phyloP scores from a whole-genome alignment of 129 eudicot genomes.

The Flaveria bidentis region DNA sequence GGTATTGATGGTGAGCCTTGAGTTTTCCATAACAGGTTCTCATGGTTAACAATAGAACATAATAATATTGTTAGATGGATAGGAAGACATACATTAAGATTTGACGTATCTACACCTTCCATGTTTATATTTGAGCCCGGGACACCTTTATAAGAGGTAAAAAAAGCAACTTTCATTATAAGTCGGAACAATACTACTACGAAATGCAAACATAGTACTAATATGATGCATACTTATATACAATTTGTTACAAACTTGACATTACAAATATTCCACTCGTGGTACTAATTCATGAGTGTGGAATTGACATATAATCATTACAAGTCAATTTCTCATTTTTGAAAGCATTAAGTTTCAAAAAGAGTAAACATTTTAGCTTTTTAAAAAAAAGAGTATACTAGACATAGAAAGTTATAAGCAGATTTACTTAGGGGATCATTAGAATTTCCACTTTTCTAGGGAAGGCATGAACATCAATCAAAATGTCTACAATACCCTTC shows the following conservation, averaged over 20 bases:
- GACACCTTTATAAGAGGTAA: conserved; percentile 38
- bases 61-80: neutral
- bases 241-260: neutral
- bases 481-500: neutral
- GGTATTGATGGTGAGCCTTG: too few species aligned
- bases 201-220: conserved; percentile 7
- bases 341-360: neutral
- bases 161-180: conserved; percentile 24
- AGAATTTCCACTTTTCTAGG: neutral
- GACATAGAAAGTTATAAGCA: neutral
- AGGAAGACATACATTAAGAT: conserved; percentile 43
- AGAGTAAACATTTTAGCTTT: neutral
- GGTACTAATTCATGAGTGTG: neutral
- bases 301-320: neutral
- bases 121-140: conserved; percentile 29
- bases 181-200: neutral
- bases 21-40: too few species aligned
- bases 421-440: neutral
- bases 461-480: neutral
- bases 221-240: neutral
- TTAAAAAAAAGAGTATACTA: too few species aligned
- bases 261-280: neutral
- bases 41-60: too few species aligned
- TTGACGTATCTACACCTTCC: conserved; percentile 35
- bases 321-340: neutral